Percentiles rank a stretch among this genome's conserved stretches.
Conservation (phyloP, 495 filamentous ascomycete species). For the Peziza echinospora region DNA sequence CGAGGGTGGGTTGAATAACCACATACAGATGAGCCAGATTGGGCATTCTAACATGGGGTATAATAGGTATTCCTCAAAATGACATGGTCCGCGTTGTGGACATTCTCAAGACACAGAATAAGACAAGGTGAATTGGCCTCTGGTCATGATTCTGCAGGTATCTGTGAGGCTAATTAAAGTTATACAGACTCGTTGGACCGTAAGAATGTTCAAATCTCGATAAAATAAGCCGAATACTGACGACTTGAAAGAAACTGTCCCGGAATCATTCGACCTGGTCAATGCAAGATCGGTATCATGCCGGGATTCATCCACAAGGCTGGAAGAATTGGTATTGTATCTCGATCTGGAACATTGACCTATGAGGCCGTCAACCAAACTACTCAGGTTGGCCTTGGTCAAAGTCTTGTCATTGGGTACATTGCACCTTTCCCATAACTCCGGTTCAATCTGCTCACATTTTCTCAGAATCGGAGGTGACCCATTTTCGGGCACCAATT, state of each 20-base stretch:
- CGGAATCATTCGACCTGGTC: conserved; percentile 87
- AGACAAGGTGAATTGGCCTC: conserved; percentile 47
- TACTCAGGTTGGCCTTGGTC: conserved; percentile 83
- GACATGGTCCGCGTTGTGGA: conserved; percentile 99
- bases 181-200: conserved; percentile 1
- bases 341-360: conserved; percentile 89
- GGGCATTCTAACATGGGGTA: background rate
- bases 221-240: background rate
- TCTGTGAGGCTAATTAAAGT: background rate
- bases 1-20: conserved; percentile 34
- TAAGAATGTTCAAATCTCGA: background rate
- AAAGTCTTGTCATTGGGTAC: conserved; percentile 72
- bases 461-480: conserved; percentile 79
- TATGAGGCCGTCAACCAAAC: conserved; percentile 99
- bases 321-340: conserved; percentile 94
- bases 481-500: conserved; percentile 97
- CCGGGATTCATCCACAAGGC: conserved; percentile 99
- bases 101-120: conserved; percentile 91
- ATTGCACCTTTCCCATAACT: background rate
- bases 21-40: background rate
- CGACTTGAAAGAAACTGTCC: conserved; percentile 92
- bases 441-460: background rate
- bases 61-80: conserved; percentile 19
- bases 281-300: conserved; percentile 99
- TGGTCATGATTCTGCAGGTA: background rate